phyloP scores from a whole-genome alignment of 2,329 filamentous ascomycete genomes.

The Fusarium burgessii region DNA sequence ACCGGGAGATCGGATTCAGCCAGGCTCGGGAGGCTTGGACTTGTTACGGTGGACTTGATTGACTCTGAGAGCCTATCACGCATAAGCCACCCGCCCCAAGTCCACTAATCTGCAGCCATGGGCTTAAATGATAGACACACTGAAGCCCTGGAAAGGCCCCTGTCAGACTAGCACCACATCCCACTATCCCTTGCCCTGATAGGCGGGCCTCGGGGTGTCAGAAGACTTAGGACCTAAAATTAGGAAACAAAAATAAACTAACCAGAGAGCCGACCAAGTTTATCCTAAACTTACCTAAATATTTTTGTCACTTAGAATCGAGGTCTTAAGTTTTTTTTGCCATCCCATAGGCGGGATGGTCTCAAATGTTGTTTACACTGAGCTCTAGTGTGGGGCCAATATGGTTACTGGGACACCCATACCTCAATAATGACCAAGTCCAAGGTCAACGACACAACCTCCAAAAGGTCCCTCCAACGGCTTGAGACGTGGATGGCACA shows the following conservation, averaged over 20 bases:
- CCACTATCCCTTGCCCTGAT: slow-evolving; percentile 33
- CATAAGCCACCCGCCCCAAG: slow-evolving; percentile 7
- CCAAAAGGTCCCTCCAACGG: slow-evolving; percentile 35
- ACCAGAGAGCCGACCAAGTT: too few species aligned
- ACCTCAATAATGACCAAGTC: slow-evolving; percentile 21
- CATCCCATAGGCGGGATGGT: slow-evolving; percentile 35
- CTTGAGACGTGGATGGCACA: slow-evolving; percentile 28
- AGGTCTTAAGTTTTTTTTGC: too few species aligned
- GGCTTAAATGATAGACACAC: slow-evolving; percentile 19
- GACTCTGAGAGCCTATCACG: slow-evolving; percentile 21
- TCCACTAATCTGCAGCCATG: slow-evolving; percentile 21
- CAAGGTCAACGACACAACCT: slow-evolving; percentile 31
- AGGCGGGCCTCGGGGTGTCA: slow-evolving; percentile 16
- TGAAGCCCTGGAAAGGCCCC: slow-evolving; percentile 22
- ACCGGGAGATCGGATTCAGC: slow-evolving; percentile 33
- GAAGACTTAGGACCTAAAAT: too few species aligned
- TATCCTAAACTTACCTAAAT: too few species aligned
- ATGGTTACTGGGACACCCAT: slow-evolving; percentile 43
- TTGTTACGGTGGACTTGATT: slow-evolving; percentile 21
- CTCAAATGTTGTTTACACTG: slow-evolving; percentile 44
- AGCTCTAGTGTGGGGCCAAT: slow-evolving; percentile 33
- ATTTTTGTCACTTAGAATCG: too few species aligned
- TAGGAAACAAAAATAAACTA: too few species aligned
- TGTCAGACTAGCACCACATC: slow-evolving; percentile 36
- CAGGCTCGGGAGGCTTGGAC: slow-evolving; percentile 32